Evolutionary conservation across 164 flowering plant species (phyloP), one percentile per base, ranked within the genome.

Genomic region (Sextonia rubra): DNA sequence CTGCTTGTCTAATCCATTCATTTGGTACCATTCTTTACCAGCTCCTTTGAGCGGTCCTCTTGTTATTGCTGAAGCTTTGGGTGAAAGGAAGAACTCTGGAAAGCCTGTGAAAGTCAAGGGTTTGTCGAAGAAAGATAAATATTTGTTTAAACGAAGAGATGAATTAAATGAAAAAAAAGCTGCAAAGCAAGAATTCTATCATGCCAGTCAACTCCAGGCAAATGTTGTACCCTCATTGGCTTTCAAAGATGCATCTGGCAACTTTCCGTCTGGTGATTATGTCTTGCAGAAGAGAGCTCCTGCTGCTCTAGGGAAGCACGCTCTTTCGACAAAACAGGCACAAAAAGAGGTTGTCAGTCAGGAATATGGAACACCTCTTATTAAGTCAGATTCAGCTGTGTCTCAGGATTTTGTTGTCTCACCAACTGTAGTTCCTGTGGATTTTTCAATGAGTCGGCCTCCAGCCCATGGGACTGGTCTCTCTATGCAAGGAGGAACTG

Each of bases 11-110:
- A 23, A 25, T 64, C 44, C 15, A 15, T 25, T 27, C 30, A 27
- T 64, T 27, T 64, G 47, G 20, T 52, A 20, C n/a, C n/a, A 29
- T 64, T 27, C 18, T 64, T 73, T 29, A 69, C n/a, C 79, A 96
- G 99, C 97, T 81, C 97, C 91, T 66, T 85, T 96, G 76, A 96
- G 99, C 84, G 98, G 99, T 58, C 97, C 88, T 69, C 76, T 88
- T 73, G 98, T 93, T 69, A 79, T 91, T 52, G 98, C 99, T 1
- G 99, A 96, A 83, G 74, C 93, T 72, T 78, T 90, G 65, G 88
- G 94, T 63, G 88, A 87, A 61, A 80, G 69, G 70, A 90, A 87
- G 81, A 73, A 73, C 75, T 78, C 88, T 62, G 65, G 67, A 48
- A 93, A 87, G 77, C 49, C 85, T 44, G 25, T 73, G 25, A 93